phyloP scores from a whole-genome alignment of 768 basidiomycete species.

The Agrocybe praecox region DNA sequence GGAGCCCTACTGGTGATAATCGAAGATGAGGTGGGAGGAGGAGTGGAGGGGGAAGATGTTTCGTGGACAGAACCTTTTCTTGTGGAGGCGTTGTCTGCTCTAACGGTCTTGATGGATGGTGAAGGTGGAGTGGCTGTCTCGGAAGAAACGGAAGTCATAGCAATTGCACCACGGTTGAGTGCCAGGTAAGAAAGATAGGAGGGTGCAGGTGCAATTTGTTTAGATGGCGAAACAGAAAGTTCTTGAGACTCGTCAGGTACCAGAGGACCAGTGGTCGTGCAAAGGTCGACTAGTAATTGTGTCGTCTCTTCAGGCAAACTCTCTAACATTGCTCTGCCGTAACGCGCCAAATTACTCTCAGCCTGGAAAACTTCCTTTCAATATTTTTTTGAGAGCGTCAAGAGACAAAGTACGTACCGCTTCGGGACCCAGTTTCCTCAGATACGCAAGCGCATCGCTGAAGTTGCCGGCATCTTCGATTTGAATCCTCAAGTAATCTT shows the following conservation, averaged over 20 bases:
- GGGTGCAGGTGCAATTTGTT: constrained; percentile 33
- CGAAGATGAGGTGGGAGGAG: constrained; percentile 32
- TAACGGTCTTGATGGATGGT: constrained; percentile 49
- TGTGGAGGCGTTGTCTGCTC: constrained; percentile 34
- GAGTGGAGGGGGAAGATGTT: constrained; percentile 29
- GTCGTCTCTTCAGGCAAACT: constrained; percentile 89
- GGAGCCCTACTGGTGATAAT: background rate
- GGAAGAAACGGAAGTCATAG: constrained; percentile 38
- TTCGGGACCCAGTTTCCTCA: constrained; percentile 77
- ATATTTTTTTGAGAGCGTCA: background rate
- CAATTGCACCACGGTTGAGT: constrained; percentile 57
- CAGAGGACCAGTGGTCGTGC: constrained; percentile 66
- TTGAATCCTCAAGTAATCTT: constrained; percentile 91
- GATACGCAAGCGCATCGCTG: constrained; percentile 77
- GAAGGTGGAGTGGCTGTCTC: constrained; percentile 42
- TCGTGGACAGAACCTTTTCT: constrained; percentile 40
- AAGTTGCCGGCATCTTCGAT: constrained; percentile 91
- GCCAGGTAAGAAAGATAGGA: constrained; percentile 85
- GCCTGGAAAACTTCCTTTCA: constrained; percentile 49
- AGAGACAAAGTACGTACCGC: constrained; percentile 54
- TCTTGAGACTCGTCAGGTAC: constrained; percentile 39
- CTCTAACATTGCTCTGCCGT: constrained; percentile 84
- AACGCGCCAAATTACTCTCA: constrained; percentile 82
- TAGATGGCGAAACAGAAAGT: constrained; percentile 4
- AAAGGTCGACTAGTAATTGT: constrained; percentile 87